A percentile compares a stretch with the other conserved stretches of the same genome.
phyloP scores from a whole-genome alignment of 805 yeast species.

The Wickerhamiella siamensis region DNA sequence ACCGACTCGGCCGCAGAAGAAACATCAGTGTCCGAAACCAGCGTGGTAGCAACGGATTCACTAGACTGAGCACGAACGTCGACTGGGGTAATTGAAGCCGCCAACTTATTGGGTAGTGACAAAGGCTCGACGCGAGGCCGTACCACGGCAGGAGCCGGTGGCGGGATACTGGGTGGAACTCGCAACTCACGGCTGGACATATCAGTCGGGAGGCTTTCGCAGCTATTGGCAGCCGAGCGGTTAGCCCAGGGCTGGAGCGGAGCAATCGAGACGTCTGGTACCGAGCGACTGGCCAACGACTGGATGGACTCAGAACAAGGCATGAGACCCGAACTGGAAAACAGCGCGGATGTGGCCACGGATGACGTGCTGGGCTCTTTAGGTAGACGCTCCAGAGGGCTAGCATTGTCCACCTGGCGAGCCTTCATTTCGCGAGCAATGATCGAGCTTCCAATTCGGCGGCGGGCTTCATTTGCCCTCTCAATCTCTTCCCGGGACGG shows the following conservation, averaged over 20 bases:
- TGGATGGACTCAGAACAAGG: neutral
- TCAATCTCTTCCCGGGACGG: neutral
- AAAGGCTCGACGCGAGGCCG: neutral
- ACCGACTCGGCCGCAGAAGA: neutral
- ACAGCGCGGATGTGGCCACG: neutral
- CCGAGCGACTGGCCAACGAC: neutral
- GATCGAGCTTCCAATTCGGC: neutral
- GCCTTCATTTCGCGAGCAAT: neutral
- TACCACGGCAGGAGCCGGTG: conserved; percentile 3
- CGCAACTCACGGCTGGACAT: neutral
- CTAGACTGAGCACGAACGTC: neutral
- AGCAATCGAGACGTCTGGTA: neutral
- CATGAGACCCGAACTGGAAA: neutral
- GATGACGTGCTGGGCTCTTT: neutral
- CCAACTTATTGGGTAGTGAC: neutral
- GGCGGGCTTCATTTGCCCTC: neutral
- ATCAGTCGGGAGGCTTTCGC: neutral
- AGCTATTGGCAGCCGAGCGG: neutral
- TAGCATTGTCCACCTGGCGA: neutral
- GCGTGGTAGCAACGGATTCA: neutral
- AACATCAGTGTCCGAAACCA: neutral
- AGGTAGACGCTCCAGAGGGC: neutral
- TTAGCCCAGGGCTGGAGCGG: neutral
- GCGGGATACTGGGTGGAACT: conserved; percentile 6
- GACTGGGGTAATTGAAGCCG: neutral